These are phyloP conservation scores for Andrographis paniculata DNA, from an alignment of 305 asterid species.

Conservation along the genomic window DNA sequence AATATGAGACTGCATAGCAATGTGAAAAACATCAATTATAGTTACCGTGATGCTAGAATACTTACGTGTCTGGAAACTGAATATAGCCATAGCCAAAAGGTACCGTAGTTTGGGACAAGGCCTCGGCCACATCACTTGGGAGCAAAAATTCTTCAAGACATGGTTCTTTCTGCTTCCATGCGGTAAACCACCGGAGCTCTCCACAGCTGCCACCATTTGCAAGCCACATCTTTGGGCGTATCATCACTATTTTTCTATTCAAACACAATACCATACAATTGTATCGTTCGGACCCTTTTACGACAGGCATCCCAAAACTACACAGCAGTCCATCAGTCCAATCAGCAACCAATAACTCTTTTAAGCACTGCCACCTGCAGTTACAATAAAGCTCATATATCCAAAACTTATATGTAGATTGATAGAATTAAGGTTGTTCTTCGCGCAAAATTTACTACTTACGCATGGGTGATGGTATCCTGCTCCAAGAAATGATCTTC, in stretches of 20 bases:
- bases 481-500: constrained; percentile 94
- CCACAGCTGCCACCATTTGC: constrained; percentile 92
- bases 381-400: not conserved
- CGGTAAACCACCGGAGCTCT: constrained; percentile 96
- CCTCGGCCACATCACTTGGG: constrained; percentile 63
- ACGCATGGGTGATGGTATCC: constrained; percentile 89
- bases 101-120: constrained; percentile 51
- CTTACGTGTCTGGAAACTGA: constrained; percentile 90
- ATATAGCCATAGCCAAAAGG: constrained; percentile 89
- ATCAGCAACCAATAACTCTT: constrained; percentile 66
- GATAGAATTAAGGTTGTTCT: too few relatives aligned
- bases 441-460: constrained; percentile 19
- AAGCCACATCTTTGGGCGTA: constrained; percentile 95
- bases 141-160: constrained; percentile 73
- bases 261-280: constrained; percentile 84
- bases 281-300: constrained; percentile 85
- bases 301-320: constrained; percentile 89
- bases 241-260: constrained; percentile 75
- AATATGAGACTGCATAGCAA: too few relatives aligned
- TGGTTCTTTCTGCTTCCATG: constrained; percentile 75
- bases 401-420: too few relatives aligned
- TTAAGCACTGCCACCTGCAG: constrained; percentile 89
- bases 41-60: not conserved
- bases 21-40: not conserved
- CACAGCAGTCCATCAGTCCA: constrained; percentile 85